These are phyloP conservation scores for Mortierella alpina DNA, from an alignment of 192 early-diverging fungal species.

Conservation along the genomic window DNA sequence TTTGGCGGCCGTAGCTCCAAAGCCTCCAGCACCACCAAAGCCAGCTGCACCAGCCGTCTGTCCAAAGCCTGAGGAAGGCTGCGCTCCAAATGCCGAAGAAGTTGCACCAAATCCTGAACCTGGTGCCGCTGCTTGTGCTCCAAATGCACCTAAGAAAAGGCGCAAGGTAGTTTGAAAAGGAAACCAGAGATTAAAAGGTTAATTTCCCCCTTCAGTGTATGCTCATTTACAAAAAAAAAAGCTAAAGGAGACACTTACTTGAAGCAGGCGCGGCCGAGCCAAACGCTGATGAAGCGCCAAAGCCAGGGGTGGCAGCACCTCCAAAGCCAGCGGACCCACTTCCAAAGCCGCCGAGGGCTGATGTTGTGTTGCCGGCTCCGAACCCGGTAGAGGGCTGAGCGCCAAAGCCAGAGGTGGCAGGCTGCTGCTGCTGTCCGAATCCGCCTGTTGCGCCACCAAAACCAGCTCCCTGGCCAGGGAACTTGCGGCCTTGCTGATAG, in stretches of 20 bases:
- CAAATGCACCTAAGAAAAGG: constrained; percentile 19
- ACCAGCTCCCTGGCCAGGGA: constrained; percentile 44
- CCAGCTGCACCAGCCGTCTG: constrained; percentile 32
- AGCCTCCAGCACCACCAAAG: constrained; percentile 52
- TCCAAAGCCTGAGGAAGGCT: constrained; percentile 57
- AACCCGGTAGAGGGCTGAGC: constrained; percentile 34
- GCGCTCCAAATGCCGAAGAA: constrained; percentile 60
- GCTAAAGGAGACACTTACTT: constrained; percentile 30
- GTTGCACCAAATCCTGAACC: constrained; percentile 54
- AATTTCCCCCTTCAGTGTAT: too few relatives aligned
- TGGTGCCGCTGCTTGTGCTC: constrained; percentile 36
- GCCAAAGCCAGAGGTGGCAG: constrained; percentile 27
- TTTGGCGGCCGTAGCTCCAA: constrained; percentile 57
- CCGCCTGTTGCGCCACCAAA: constrained; percentile 50
- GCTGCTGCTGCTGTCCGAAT: constrained; percentile 51
- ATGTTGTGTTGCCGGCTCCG: constrained; percentile 25
- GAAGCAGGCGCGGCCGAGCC: constrained; percentile 46
- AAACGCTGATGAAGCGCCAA: constrained; percentile 49
- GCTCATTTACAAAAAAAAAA: constrained; percentile 13
- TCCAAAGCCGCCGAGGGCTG: constrained; percentile 36
- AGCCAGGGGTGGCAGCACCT: constrained; percentile 23
- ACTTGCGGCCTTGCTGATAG: constrained; percentile 84
- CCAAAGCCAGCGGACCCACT: constrained; percentile 42
- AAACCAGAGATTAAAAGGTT: constrained; percentile 2
- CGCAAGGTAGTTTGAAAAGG: constrained; percentile 17